A percentile compares a stretch with the other conserved stretches of the same genome.
These are phyloP conservation scores for Coniosporium apollinis DNA, from an alignment of 495 filamentous ascomycete species.

Conservation along the genomic window DNA sequence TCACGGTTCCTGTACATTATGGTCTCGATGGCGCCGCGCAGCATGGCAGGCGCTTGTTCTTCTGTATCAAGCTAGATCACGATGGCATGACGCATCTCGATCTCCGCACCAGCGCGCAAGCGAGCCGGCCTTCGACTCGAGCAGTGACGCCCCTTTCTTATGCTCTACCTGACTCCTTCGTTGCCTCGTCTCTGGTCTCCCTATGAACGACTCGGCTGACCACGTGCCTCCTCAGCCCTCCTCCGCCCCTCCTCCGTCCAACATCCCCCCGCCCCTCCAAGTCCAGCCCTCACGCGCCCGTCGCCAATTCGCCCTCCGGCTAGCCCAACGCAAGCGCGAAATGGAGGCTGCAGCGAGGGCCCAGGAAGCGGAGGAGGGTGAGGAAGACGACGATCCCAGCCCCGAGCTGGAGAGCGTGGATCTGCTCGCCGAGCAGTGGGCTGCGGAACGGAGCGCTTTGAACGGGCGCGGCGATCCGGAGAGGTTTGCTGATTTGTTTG, in stretches of 20 bases:
- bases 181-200: background rate
- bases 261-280: slow-evolving; percentile 48
- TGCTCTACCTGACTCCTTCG: background rate
- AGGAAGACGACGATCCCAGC: too few relatives aligned
- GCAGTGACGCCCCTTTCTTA: background rate
- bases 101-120: background rate
- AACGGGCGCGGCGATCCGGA: too few relatives aligned
- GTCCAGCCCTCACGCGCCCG: slow-evolving; percentile 75
- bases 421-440: too few relatives aligned
- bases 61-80: background rate
- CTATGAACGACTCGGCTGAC: slow-evolving; percentile 17
- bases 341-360: too few relatives aligned
- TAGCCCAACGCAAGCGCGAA: slow-evolving; percentile 67
- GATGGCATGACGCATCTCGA: background rate
- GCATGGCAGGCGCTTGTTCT: too few relatives aligned
- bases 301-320: slow-evolving; percentile 63
- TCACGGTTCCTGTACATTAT: background rate
- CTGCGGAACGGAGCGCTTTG: too few relatives aligned
- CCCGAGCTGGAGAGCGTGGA: too few relatives aligned
- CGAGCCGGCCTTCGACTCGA: background rate
- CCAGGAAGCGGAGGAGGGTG: too few relatives aligned
- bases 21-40: background rate
- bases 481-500: too few relatives aligned
- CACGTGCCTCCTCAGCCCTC: slow-evolving; percentile 32
- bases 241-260: too few relatives aligned